Percentiles rank a stretch among this genome's conserved stretches.
These are phyloP conservation scores for Bullera alba DNA, from an alignment of 768 basidiomycete genomes.

Conservation along the genomic window DNA sequence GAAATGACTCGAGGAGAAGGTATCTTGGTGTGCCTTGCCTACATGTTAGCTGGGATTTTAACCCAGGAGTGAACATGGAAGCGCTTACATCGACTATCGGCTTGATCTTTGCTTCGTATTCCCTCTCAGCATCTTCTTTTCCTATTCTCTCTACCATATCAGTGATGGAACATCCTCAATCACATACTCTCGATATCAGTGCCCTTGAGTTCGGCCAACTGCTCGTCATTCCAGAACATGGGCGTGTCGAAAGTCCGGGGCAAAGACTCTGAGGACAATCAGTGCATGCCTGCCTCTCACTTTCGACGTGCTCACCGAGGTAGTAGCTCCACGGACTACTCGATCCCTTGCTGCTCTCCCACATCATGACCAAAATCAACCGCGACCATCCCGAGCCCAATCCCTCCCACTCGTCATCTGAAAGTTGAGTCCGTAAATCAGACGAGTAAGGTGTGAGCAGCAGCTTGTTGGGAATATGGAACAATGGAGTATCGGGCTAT, in stretches of 20 bases:
- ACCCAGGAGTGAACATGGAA: no score
- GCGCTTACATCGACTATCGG: no score
- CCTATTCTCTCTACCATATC: not conserved
- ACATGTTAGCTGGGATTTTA: no score
- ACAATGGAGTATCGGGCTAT: constrained; percentile 68
- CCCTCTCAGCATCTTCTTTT: not conserved
- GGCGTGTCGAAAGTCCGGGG: constrained; percentile 74
- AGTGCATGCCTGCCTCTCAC: not conserved
- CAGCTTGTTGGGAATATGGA: constrained; percentile 69
- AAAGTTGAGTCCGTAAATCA: constrained; percentile 57
- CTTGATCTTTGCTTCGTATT: not conserved
- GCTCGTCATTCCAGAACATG: constrained; percentile 82
- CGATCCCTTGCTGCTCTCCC: constrained; percentile 66
- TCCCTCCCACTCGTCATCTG: constrained; percentile 59
- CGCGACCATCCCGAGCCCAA: constrained; percentile 75
- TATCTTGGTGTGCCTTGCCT: no score
- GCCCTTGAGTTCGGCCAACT: constrained; percentile 67
- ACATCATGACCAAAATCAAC: constrained; percentile 91
- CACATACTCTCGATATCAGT: constrained; percentile 84
- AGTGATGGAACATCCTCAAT: not conserved
- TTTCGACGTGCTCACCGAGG: constrained; percentile 52
- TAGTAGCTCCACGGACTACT: constrained; percentile 66
- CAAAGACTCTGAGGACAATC: constrained; percentile 53
- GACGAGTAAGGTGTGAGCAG: constrained; percentile 76
- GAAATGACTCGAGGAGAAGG: no score